A percentile compares a stretch with the other conserved stretches of the same genome.
Evolutionary conservation across 106 monocot species (phyloP).

Genomic region (Dendrobium huoshanense): DNA sequence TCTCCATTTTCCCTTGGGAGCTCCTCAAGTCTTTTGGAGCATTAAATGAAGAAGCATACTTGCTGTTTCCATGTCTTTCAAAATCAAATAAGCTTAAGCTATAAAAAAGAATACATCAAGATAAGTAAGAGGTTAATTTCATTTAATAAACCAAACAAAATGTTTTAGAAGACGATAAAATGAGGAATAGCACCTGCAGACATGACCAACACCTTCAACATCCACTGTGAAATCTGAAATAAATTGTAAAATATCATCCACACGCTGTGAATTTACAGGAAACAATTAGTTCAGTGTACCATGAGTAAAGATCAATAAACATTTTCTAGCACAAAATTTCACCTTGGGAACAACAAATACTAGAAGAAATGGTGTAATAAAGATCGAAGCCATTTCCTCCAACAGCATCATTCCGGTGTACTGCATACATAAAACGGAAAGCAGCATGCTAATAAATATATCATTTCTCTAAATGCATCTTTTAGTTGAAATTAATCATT

Average conservation of each 20-base stretch:
- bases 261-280: conserved; percentile 41
- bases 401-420: conserved; percentile 91
- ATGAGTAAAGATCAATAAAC: not conserved
- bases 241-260: conserved; percentile 82
- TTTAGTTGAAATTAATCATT: not conserved
- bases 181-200: conserved; percentile 69
- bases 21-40: conserved; percentile 55
- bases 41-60: conserved; percentile 82
- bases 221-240: conserved; percentile 87
- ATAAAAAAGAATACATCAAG: conserved; percentile 7
- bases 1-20: conserved; percentile 99
- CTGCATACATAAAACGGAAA: conserved; percentile 30
- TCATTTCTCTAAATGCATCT: not conserved
- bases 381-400: conserved; percentile 95
- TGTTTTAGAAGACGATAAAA: not conserved
- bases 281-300: not conserved
- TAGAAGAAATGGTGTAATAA: conserved; percentile 81
- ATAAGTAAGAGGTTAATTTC: not conserved
- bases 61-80: conserved; percentile 81
- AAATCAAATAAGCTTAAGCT: conserved; percentile 94
- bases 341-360: conserved; percentile 93
- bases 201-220: conserved; percentile 94
- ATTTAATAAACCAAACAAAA: not conserved
- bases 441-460: not conserved
- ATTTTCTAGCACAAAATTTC: not conserved